Evolutionary conservation across 106 monocot genomes (phyloP).

Genomic region (Agapanthus africanus): DNA sequence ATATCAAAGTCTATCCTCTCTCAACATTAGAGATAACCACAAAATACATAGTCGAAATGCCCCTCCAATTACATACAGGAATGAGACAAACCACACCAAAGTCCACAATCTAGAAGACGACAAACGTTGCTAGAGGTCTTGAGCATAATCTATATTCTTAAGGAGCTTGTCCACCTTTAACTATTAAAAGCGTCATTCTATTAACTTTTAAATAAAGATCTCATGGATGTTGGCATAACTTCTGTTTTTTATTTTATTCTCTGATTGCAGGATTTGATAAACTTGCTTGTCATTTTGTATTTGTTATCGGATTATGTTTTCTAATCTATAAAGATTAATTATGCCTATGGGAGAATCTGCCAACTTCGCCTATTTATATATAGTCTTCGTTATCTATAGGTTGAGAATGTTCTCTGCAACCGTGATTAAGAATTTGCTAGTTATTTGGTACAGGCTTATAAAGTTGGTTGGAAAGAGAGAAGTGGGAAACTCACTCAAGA

Average conservation of each 20-base stretch:
- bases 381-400: not conserved
- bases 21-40: no score
- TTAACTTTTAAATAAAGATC: not conserved
- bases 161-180: not conserved
- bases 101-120: no score
- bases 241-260: no score
- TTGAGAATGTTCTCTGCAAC: not conserved
- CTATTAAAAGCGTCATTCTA: not conserved
- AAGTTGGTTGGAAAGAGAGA: no score
- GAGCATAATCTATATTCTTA: no score
- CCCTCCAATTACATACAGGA: no score
- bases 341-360: not conserved
- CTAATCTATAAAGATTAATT: not conserved
- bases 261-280: not conserved
- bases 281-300: not conserved
- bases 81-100: no score
- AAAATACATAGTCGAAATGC: no score
- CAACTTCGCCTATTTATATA: not conserved
- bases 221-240: not conserved
- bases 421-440: not conserved
- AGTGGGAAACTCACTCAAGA: no score
- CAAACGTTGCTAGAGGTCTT: no score
- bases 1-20: no score
- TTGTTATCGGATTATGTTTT: not conserved
- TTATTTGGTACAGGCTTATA: no score